phyloP scores from a whole-genome alignment of 164 flowering plant genomes.

The Macadamia tetraphylla region DNA sequence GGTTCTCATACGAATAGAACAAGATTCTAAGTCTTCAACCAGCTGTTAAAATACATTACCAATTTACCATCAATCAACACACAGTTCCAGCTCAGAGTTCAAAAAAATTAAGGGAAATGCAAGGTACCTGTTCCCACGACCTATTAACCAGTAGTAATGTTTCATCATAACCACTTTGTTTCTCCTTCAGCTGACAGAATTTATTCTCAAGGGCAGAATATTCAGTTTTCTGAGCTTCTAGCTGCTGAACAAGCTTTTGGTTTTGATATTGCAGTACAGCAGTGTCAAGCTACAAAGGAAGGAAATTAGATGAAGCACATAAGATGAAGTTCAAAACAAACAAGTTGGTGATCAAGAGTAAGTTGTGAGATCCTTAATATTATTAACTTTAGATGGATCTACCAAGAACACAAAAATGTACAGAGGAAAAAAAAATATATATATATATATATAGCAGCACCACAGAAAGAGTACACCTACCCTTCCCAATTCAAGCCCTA shows the following conservation, averaged over 20 bases:
- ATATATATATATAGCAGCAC: no score
- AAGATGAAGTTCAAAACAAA: not conserved
- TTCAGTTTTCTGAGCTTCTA: slow-evolving; percentile 79
- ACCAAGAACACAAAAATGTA: no score
- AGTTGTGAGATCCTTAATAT: no score
- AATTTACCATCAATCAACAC: not conserved
- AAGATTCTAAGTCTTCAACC: slow-evolving; percentile 52
- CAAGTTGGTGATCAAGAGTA: not conserved
- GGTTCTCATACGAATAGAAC: slow-evolving; percentile 28
- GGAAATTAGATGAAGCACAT: slow-evolving; percentile 2
- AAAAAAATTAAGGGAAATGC: not conserved
- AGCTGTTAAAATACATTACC: slow-evolving; percentile 34
- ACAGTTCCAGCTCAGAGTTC: not conserved
- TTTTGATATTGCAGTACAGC: slow-evolving; percentile 81
- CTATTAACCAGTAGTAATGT: slow-evolving; percentile 46
- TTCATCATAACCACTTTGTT: slow-evolving; percentile 51
- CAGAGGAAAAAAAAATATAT: no score
- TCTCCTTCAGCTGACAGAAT: slow-evolving; percentile 42
- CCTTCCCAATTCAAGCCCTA: no score
- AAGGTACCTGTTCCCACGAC: slow-evolving; percentile 60
- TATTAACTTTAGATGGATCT: no score
- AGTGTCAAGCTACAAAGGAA: slow-evolving; percentile 54
- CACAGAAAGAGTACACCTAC: no score
- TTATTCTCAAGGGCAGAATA: slow-evolving; percentile 44
- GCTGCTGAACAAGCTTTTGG: slow-evolving; percentile 73